Evolutionary conservation across 441 rosid genomes (phyloP).

Genomic region (Corymbia citriodora): DNA sequence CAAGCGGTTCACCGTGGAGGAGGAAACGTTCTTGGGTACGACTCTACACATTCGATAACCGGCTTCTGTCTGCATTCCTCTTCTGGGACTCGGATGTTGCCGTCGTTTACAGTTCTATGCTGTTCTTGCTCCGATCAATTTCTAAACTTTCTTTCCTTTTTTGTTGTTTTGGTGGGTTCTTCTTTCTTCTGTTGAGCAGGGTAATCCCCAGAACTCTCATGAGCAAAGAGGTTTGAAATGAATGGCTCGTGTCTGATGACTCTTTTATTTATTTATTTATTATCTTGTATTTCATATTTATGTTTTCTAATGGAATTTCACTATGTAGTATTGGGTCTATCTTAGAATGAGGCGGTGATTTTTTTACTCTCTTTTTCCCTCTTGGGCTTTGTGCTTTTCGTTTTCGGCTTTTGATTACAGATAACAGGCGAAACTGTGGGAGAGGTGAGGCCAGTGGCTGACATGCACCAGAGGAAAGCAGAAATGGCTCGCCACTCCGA

Average conservation of each 20-base stretch:
- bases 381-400: neutral
- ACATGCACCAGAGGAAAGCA: constrained; percentile 97
- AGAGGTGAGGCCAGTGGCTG: constrained; percentile 82
- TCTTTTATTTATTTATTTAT: neutral
- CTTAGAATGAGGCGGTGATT: neutral
- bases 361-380: neutral
- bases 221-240: constrained; percentile 64
- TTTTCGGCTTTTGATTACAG: constrained; percentile 25
- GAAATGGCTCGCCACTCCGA: constrained; percentile 95
- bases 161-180: neutral
- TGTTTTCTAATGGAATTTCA: neutral
- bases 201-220: constrained; percentile 91
- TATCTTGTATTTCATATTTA: no score
- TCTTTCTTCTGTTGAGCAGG: constrained; percentile 24
- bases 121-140: neutral
- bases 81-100: neutral
- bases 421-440: constrained; percentile 92
- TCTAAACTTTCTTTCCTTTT: neutral
- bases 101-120: neutral
- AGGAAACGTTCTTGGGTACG: constrained; percentile 83
- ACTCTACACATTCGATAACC: neutral
- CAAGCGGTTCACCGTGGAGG: constrained; percentile 82
- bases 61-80: neutral
- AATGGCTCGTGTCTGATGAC: neutral
- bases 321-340: neutral